These are phyloP conservation scores for Apiotrichum porosum DNA, from an alignment of 1,284 basidiomycete genomes.

Conservation along the genomic window DNA sequence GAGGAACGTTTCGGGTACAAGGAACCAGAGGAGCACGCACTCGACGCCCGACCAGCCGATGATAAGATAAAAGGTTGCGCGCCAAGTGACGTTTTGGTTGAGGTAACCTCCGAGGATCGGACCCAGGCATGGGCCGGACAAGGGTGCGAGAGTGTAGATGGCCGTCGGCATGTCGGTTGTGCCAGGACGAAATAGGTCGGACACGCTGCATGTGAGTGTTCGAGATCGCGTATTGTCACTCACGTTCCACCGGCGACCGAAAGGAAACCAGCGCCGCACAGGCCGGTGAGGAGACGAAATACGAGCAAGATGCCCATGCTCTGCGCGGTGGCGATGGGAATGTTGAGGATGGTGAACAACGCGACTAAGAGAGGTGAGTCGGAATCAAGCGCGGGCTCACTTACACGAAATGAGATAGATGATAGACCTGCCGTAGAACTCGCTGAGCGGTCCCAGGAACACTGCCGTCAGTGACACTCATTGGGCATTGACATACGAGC, in stretches of 20 bases:
- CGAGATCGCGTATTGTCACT: background rate
- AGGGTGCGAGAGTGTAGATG: background rate
- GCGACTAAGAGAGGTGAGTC: background rate
- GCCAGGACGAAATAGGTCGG: background rate
- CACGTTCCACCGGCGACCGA: background rate
- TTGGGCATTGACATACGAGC: background rate
- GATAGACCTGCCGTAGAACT: background rate
- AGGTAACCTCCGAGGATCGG: conserved; percentile 24
- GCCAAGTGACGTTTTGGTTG: conserved; percentile 9
- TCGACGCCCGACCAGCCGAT: conserved; percentile 20
- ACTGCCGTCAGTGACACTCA: background rate
- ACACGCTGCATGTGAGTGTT: background rate
- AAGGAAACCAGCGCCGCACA: background rate
- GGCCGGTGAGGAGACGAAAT: background rate
- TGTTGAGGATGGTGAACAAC: background rate
- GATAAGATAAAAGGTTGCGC: conserved; percentile 27
- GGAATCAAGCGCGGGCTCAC: background rate
- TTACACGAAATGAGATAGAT: background rate
- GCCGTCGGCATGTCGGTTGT: background rate
- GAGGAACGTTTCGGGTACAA: conserved; percentile 27
- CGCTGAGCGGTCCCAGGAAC: background rate
- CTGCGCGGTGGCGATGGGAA: background rate
- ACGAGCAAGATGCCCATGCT: background rate
- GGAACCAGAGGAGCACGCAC: conserved; percentile 13
- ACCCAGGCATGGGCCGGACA: conserved; percentile 16